A percentile compares a stretch with the other conserved stretches of the same genome.
These are phyloP conservation scores for Tricholoma matsutake DNA, from an alignment of 768 basidiomycete genomes.

Conservation along the genomic window DNA sequence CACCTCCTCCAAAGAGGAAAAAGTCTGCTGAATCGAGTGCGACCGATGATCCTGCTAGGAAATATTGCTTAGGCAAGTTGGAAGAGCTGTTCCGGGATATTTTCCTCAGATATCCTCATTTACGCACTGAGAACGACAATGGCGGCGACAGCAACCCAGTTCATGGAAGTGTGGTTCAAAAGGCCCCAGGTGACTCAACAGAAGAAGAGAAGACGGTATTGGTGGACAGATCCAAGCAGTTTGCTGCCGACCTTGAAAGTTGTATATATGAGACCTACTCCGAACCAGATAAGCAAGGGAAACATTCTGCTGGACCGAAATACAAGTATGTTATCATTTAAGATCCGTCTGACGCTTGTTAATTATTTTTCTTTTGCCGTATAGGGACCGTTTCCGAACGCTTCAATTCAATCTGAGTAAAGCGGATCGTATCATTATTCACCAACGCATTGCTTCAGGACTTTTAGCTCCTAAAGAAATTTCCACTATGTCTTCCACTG, in stretches of 20 bases:
- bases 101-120: constrained; percentile 67
- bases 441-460: constrained; percentile 70
- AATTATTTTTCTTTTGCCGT: constrained; percentile 11
- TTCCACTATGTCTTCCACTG: constrained; percentile 83
- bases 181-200: constrained; percentile 51
- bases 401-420: constrained; percentile 86
- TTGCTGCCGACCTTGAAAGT: constrained; percentile 70
- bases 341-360: constrained; percentile 4
- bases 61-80: constrained; percentile 77
- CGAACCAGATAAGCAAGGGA: constrained; percentile 72
- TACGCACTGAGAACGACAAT: constrained; percentile 31
- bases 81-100: constrained; percentile 69
- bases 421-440: constrained; percentile 73
- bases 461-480: constrained; percentile 69
- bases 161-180: constrained; percentile 29
- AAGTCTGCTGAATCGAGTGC: constrained; percentile 36
- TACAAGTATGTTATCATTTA: constrained; percentile 62
- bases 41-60: constrained; percentile 69
- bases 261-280: constrained; percentile 73
- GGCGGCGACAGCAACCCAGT: constrained; percentile 14
- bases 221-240: constrained; percentile 55
- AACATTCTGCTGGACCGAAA: constrained; percentile 61
- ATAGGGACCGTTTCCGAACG: constrained; percentile 87
- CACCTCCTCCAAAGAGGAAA: constrained; percentile 47
- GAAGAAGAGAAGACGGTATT: constrained; percentile 58